A percentile compares a stretch with the other conserved stretches of the same genome.
These are phyloP conservation scores for Microstroma glucosiphilum DNA, from an alignment of 1,284 basidiomycete genomes.

Conservation along the genomic window DNA sequence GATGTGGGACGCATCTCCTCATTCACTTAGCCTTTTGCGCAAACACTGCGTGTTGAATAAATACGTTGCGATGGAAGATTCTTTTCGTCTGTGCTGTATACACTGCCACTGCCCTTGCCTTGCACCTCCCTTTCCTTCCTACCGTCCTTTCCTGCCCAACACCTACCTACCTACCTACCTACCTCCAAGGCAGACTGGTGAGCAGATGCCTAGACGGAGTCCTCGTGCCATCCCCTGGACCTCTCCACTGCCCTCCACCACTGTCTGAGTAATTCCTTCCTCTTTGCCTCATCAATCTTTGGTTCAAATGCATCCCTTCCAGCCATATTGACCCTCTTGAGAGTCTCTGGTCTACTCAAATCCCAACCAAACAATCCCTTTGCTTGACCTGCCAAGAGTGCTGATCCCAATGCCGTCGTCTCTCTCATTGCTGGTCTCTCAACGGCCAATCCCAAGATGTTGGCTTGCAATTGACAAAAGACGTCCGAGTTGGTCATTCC, in stretches of 20 bases:
- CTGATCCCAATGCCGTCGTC: conserved; percentile 94
- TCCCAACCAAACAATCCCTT: conserved; percentile 92
- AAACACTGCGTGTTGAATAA: no score
- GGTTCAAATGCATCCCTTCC: conserved; percentile 71
- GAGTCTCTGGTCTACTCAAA: conserved; percentile 72
- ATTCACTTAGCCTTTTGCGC: no score
- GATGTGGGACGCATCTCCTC: no score
- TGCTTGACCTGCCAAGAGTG: conserved; percentile 85
- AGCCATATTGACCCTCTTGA: conserved; percentile 80
- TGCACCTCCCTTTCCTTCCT: no score
- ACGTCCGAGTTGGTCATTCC: conserved; percentile 56
- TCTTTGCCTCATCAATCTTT: conserved; percentile 56
- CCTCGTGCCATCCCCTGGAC: conserved; percentile 39
- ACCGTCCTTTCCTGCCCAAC: no score
- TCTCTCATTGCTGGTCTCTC: conserved; percentile 92
- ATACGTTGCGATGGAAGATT: no score
- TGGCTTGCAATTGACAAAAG: conserved; percentile 85
- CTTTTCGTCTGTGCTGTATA: no score
- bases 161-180: no score
- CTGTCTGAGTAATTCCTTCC: conserved; percentile 28
- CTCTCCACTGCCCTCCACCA: conserved; percentile 43
- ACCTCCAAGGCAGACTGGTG: no score
- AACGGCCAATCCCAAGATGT: conserved; percentile 85
- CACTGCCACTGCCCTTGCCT: no score
- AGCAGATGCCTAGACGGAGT: no score